These are phyloP conservation scores for Fibroporia radiculosa DNA, from an alignment of 768 basidiomycete genomes.

Conservation along the genomic window DNA sequence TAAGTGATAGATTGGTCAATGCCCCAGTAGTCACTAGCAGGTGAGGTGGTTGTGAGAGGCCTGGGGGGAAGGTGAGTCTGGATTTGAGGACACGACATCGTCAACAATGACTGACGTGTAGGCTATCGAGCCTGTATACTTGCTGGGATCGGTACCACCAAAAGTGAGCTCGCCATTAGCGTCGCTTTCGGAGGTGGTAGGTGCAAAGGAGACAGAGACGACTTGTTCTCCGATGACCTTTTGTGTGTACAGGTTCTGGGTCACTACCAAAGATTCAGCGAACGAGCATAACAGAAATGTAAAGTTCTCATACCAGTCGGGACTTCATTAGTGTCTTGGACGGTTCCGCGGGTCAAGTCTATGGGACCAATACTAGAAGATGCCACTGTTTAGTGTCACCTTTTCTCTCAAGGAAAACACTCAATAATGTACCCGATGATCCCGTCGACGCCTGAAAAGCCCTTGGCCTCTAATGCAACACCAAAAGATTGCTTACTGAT, in stretches of 20 bases:
- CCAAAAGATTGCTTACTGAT: conserved; percentile 56
- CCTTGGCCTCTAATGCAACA: conserved; percentile 39
- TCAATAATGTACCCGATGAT: conserved; percentile 46
- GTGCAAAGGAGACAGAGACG: too few species aligned
- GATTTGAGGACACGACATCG: conserved; percentile 49
- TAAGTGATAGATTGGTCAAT: conserved; percentile 34
- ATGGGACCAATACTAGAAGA: not conserved
- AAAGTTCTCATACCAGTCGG: conserved; percentile 13
- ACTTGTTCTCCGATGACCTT: too few species aligned
- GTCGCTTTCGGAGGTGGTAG: not conserved
- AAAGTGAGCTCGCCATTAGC: not conserved
- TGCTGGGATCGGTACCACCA: conserved; percentile 68
- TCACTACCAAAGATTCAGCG: too few species aligned
- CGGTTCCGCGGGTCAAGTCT: not conserved
- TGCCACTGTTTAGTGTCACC: not conserved
- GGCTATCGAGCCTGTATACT: conserved; percentile 67
- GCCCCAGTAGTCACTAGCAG: not conserved
- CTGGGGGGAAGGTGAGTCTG: too few species aligned
- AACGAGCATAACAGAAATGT: too few species aligned
- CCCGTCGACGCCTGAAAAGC: conserved; percentile 45
- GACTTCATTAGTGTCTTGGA: too few species aligned
- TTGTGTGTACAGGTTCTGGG: too few species aligned
- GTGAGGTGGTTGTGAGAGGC: too few species aligned
- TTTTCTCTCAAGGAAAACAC: not conserved
- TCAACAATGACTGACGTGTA: conserved; percentile 67